A percentile compares a stretch with the other conserved stretches of the same genome.
Conservation (phyloP, 441 rosid genomes). For the Corymbia citriodora region DNA sequence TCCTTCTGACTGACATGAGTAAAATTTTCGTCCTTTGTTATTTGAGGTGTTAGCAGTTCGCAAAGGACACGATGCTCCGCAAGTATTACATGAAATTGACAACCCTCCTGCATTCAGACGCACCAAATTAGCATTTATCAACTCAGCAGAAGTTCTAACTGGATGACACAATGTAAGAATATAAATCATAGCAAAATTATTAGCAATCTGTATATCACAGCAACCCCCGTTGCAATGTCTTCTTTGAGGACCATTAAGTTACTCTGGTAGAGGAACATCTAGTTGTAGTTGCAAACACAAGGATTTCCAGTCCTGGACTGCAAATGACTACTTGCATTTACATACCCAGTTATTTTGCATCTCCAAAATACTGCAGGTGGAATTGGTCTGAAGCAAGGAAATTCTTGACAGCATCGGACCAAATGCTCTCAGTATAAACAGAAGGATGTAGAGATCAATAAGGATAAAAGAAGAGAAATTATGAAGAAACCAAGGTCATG, state of each 20-base stretch:
- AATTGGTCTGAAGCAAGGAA: background rate
- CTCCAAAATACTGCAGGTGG: background rate
- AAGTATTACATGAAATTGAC: conserved; percentile 56
- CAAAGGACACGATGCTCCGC: conserved; percentile 57
- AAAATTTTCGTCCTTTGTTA: conserved; percentile 93
- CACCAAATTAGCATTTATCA: background rate
- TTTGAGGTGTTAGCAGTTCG: conserved; percentile 86
- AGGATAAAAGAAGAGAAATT: background rate
- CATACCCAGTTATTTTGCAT: background rate
- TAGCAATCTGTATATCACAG: background rate
- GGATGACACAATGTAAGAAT: background rate
- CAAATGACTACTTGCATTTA: background rate
- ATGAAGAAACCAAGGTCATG: background rate
- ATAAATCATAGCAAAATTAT: background rate
- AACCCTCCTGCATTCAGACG: conserved; percentile 55
- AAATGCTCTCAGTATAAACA: background rate
- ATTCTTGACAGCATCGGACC: background rate
- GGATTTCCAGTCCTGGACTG: background rate
- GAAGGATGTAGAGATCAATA: background rate
- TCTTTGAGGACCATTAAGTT: background rate
- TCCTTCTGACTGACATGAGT: conserved; percentile 65
- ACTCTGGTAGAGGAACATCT: background rate
- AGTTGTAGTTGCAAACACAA: background rate
- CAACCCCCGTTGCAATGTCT: background rate
- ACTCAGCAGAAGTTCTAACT: background rate